A percentile compares a stretch with the other conserved stretches of the same genome.
phyloP scores from a whole-genome alignment of 371 early-diverging fungal species.

The Mortierella sp. region DNA sequence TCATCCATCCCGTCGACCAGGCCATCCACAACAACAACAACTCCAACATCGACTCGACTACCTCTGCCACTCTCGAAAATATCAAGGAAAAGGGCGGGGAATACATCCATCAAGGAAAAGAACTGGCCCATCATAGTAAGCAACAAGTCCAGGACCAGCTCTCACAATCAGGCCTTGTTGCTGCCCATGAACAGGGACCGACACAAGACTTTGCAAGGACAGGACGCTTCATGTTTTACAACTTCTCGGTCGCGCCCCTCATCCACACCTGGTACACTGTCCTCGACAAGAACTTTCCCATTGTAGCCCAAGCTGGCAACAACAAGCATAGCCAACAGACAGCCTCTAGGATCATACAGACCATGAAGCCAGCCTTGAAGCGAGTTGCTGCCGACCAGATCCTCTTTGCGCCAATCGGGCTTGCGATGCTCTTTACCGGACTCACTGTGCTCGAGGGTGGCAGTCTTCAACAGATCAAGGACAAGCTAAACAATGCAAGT shows the following conservation, averaged over 20 bases:
- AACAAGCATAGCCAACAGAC: neutral
- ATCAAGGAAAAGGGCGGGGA: conserved; percentile 14
- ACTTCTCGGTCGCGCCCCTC: conserved; percentile 80
- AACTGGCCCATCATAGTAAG: neutral
- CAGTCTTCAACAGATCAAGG: conserved; percentile 66
- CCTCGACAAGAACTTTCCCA: conserved; percentile 77
- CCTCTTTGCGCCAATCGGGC: conserved; percentile 81
- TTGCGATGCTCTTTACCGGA: conserved; percentile 74
- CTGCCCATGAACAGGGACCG: neutral
- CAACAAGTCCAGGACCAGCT: neutral
- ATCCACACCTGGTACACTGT: conserved; percentile 82
- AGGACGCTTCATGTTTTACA: conserved; percentile 79
- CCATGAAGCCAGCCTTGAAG: conserved; percentile 46
- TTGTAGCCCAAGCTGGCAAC: neutral
- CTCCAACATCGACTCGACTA: neutral
- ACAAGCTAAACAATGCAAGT: conserved; percentile 63
- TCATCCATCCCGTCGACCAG: neutral
- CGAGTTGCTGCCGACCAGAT: conserved; percentile 78
- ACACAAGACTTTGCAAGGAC: conserved; percentile 37
- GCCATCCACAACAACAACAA: neutral
- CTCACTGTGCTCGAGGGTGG: conserved; percentile 78
- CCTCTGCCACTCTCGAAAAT: neutral
- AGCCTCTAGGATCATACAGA: conserved; percentile 3
- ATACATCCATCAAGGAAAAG: neutral
- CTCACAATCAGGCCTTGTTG: neutral